phyloP scores from a whole-genome alignment of 1,139 yeast species.

The Scheffersomyces illinoinensis region DNA sequence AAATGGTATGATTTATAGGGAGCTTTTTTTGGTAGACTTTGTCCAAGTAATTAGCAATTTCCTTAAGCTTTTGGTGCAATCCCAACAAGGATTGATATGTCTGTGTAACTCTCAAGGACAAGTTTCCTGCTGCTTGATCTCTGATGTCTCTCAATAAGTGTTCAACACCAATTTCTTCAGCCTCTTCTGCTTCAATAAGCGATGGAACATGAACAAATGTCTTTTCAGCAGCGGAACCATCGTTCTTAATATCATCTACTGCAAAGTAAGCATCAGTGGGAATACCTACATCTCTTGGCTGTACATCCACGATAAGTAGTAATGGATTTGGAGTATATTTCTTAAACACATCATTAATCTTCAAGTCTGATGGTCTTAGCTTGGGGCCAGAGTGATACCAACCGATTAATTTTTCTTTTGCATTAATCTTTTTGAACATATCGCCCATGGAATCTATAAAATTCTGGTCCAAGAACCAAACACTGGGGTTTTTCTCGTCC shows the following conservation, averaged over 20 bases:
- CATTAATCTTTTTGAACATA: conserved; percentile 96
- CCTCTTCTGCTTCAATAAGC: conserved; percentile 94
- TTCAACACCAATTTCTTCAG: conserved; percentile 98
- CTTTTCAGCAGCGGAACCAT: conserved; percentile 91
- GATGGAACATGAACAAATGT: conserved; percentile 95
- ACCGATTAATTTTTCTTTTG: conserved; percentile 92
- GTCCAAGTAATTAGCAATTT: conserved; percentile 76
- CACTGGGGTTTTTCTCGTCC: conserved; percentile 88
- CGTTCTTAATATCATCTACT: conserved; percentile 93
- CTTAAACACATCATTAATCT: conserved; percentile 86
- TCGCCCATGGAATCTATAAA: conserved; percentile 96
- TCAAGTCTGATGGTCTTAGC: conserved; percentile 81
- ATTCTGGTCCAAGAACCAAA: conserved; percentile 97
- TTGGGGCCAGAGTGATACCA: conserved; percentile 99
- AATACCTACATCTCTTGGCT: conserved; percentile 77
- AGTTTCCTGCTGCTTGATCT: conserved; percentile 94
- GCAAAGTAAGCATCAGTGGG: conserved; percentile 97
- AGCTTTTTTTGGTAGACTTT: conserved; percentile 70
- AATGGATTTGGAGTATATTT: conserved; percentile 82
- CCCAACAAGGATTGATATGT: conserved; percentile 89
- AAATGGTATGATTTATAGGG: conserved; percentile 86
- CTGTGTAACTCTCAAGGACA: conserved; percentile 82
- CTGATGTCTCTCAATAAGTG: conserved; percentile 91
- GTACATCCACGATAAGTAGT: conserved; percentile 87
- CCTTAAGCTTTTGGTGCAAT: conserved; percentile 75